Conservation (phyloP, 176 grass and related monocot species). For the Thinopyrum elongatum region DNA sequence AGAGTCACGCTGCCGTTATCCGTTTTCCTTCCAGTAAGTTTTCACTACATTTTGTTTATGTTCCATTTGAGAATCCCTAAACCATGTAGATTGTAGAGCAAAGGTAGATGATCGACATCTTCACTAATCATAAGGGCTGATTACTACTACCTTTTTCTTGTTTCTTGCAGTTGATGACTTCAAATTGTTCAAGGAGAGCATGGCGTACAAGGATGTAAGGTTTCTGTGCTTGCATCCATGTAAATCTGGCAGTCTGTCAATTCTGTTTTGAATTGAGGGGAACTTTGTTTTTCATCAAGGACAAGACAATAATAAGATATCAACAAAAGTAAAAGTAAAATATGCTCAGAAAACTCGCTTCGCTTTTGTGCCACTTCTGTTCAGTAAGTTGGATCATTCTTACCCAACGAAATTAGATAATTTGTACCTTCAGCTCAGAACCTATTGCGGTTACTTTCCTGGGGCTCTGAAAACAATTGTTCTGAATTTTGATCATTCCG, state of each 20-base stretch:
- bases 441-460: too few species aligned
- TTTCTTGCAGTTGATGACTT: conserved; percentile 64
- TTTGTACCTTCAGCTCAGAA: too few species aligned
- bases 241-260: not conserved
- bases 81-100: too few species aligned
- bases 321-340: not conserved
- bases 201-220: conserved; percentile 69
- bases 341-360: not conserved
- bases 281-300: not conserved
- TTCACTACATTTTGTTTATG: too few species aligned
- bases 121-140: conserved; percentile 6
- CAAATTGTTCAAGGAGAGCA: conserved; percentile 60
- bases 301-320: not conserved
- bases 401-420: too few species aligned
- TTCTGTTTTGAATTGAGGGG: not conserved
- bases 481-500: too few species aligned
- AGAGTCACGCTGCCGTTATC: too few species aligned
- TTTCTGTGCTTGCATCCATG: conserved; percentile 2
- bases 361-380: not conserved
- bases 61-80: too few species aligned
- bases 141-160: conserved; percentile 5
- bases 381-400: not conserved
- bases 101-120: not conserved
- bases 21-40: too few species aligned
- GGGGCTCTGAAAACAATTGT: too few species aligned